Evolutionary conservation across 1,139 yeast genomes (phyloP), one percentile per base, ranked within the genome.

Genomic region (Pichia sp.): DNA sequence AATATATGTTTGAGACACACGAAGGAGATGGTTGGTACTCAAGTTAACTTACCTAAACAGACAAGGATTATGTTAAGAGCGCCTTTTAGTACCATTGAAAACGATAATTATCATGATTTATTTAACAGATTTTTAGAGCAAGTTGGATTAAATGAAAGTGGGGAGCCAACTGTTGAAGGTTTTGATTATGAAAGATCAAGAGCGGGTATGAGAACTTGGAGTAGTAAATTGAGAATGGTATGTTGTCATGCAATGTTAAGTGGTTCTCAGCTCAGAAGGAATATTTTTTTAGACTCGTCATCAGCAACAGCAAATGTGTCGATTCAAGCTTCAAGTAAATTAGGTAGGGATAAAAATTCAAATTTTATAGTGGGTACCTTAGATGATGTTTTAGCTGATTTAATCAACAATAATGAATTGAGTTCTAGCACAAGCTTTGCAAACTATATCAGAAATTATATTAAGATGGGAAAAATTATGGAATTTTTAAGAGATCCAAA

Each of bases 31-130:
- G 96, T 90, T 0, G 78, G 79, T 41, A 73, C 77, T 44, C 95
- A 90, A 58, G 80, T 92, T 25, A 63, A 71, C 38, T 68, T 92
- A 8, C 97, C 98, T 0, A 76, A 78, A 0, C 98, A 92, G 58
- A 71, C 72, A 12, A 69, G 95, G 48, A 70, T 81, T 11, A 67
- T 87, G 39, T 64, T 90, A 48, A 73, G 85, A 1, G 70, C 86
- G 11, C 87, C 89, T 4, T 85, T 92, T 59, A 79, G 86, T 6
- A 78, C 87, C 0, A 76, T 90, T 22, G 97, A 90, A 58, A 85
- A 84, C 58, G 89, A 86, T 57, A 81, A 86, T 56, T 92, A 90
- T 59, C 74, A 80, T 42, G 80, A 79, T 53, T 56, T 81, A 33
- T 76, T 80, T 56, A 71, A 74, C 24, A 73, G 75, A 23, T 85